Conservation (phyloP, 257 asterid species). For the Solanum piurae region DNA sequence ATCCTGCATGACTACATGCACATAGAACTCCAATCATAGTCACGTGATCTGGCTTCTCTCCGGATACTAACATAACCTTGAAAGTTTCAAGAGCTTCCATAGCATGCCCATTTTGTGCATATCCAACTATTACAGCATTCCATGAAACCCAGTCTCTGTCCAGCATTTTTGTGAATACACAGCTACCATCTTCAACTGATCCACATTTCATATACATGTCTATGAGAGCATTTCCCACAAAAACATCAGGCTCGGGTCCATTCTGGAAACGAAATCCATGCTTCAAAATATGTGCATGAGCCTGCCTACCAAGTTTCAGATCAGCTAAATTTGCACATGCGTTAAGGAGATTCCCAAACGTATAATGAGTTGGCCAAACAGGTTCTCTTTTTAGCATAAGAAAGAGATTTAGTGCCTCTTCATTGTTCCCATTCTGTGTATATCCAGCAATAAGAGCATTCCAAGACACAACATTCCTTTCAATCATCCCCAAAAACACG, state of each 20-base stretch:
- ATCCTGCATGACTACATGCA: slow-evolving; percentile 8
- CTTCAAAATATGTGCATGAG: slow-evolving; percentile 9
- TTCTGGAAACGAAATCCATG: slow-evolving; percentile 4
- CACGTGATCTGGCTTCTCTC: slow-evolving; percentile 7
- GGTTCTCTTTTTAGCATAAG: slow-evolving; percentile 4
- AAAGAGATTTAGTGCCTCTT: slow-evolving; percentile 4
- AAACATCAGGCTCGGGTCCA: slow-evolving; percentile 7
- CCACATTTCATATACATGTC: slow-evolving; percentile 13
- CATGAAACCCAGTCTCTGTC: slow-evolving; percentile 8
- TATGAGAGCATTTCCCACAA: slow-evolving; percentile 5
- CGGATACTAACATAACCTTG: neutral
- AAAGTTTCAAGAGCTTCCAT: slow-evolving; percentile 3
- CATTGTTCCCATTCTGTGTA: slow-evolving; percentile 6
- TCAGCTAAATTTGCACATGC: slow-evolving; percentile 7
- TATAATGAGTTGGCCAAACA: slow-evolving; percentile 10
- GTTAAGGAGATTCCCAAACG: slow-evolving; percentile 4
- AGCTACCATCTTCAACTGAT: slow-evolving; percentile 3
- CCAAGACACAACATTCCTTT: slow-evolving; percentile 11
- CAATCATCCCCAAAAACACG: slow-evolving; percentile 3
- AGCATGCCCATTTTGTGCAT: slow-evolving; percentile 8
- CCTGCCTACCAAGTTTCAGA: slow-evolving; percentile 7
- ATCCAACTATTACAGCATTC: slow-evolving; percentile 6
- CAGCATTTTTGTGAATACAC: slow-evolving; percentile 2
- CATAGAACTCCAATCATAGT: slow-evolving; percentile 9
- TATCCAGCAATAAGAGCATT: slow-evolving; percentile 11